Evolutionary conservation across 2,329 filamentous ascomycete species (phyloP).

Genomic region (Talaromyces albobiverticillius): DNA sequence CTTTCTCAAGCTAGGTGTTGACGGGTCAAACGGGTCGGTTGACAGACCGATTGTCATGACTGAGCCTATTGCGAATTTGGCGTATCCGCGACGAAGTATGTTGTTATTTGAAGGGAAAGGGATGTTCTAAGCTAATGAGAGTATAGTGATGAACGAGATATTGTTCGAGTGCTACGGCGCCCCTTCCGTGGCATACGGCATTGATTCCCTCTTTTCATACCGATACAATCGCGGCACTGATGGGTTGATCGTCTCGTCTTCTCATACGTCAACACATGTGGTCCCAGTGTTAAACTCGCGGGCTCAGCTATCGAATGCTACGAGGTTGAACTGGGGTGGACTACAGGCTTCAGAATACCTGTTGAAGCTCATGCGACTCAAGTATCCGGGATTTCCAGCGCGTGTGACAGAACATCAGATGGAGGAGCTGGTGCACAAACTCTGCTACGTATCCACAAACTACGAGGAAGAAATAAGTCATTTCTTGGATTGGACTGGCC

Average conservation of each 20-base stretch:
- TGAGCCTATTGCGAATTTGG: slow-evolving; percentile 86
- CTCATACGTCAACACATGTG: slow-evolving; percentile 89
- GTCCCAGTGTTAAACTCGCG: slow-evolving; percentile 90
- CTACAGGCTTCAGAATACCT: slow-evolving; percentile 88
- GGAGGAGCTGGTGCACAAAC: slow-evolving; percentile 80
- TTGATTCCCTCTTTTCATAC: slow-evolving; percentile 96
- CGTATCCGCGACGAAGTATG: slow-evolving; percentile 83
- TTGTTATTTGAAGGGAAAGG: slow-evolving; percentile 50
- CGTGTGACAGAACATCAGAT: slow-evolving; percentile 85
- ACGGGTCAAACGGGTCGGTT: slow-evolving; percentile 67
- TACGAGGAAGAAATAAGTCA: slow-evolving; percentile 74
- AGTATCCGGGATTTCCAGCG: slow-evolving; percentile 84
- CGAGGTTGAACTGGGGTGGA: slow-evolving; percentile 91
- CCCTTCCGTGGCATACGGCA: slow-evolving; percentile 86
- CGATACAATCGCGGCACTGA: slow-evolving; percentile 84
- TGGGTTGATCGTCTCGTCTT: slow-evolving; percentile 86
- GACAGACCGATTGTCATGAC: slow-evolving; percentile 92
- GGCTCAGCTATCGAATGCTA: slow-evolving; percentile 78
- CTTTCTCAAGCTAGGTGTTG: slow-evolving; percentile 89
- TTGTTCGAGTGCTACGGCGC: slow-evolving; percentile 94
- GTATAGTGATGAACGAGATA: slow-evolving; percentile 88
- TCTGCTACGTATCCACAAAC: slow-evolving; percentile 83
- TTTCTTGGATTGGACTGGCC: slow-evolving; percentile 85
- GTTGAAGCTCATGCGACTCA: slow-evolving; percentile 80
- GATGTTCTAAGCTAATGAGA: slow-evolving; percentile 70